Conservation (phyloP, 1,139 yeast genomes). For the Blastobotrys indianensis region DNA sequence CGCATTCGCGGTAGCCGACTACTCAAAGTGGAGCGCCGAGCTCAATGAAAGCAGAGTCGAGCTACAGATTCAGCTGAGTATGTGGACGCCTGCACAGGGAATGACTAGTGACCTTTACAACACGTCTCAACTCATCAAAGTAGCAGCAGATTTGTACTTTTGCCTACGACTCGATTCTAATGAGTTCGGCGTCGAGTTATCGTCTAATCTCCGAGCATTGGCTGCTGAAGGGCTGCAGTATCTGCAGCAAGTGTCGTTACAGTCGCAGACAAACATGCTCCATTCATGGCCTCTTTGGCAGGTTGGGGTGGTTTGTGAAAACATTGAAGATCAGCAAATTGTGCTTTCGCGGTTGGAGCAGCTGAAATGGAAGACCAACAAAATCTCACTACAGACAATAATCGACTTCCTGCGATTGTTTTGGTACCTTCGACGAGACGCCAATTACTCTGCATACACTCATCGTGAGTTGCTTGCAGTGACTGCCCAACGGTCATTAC, state of each 20-base stretch:
- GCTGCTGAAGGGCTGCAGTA: conserved; percentile 14
- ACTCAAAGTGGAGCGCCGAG: conserved; percentile 14
- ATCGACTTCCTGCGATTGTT: conserved; percentile 15
- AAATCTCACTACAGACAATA: conserved; percentile 16
- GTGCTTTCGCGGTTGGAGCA: conserved; percentile 16
- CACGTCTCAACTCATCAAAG: conserved; percentile 15
- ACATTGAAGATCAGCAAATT: conserved; percentile 12
- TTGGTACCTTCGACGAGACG: conserved; percentile 19
- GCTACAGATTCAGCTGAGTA: conserved; percentile 15
- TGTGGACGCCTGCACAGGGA: conserved; percentile 14
- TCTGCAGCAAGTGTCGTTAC: conserved; percentile 13
- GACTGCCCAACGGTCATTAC: conserved; percentile 13
- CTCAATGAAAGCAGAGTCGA: conserved; percentile 13
- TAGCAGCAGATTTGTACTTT: conserved; percentile 17
- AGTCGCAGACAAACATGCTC: conserved; percentile 11
- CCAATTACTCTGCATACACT: conserved; percentile 11
- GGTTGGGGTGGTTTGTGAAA: conserved; percentile 20
- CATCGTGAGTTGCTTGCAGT: conserved; percentile 16
- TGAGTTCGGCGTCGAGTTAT: conserved; percentile 13
- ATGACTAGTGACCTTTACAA: conserved; percentile 14
- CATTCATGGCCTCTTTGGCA: conserved; percentile 23
- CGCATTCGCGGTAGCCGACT: conserved; percentile 12
- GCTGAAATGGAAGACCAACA: conserved; percentile 13
- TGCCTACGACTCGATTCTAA: conserved; percentile 17
- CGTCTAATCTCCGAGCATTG: conserved; percentile 12